Evolutionary conservation across 1,284 basidiomycete genomes (phyloP).

Genomic region (Trichosporon sp.): DNA sequence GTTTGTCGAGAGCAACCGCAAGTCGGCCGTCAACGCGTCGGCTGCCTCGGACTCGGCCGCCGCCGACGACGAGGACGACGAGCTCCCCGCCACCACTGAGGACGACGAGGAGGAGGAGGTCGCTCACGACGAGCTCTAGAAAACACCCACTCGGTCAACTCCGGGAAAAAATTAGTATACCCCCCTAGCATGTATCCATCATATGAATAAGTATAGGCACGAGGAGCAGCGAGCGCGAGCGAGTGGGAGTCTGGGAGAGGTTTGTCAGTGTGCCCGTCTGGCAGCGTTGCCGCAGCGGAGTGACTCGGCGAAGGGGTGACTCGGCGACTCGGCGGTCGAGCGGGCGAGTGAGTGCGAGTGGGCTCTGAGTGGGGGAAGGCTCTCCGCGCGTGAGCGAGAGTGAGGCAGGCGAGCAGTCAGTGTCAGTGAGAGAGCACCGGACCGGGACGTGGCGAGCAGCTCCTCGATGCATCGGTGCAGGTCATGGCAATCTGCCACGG

Average conservation of each 20-base stretch:
- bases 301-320: too few relatives aligned
- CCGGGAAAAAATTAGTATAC: neutral
- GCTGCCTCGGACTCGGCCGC: constrained; percentile 30
- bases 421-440: too few relatives aligned
- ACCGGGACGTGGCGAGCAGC: too few relatives aligned
- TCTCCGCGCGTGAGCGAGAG: too few relatives aligned
- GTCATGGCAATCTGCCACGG: too few relatives aligned
- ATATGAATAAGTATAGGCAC: constrained; percentile 10
- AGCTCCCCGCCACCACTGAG: constrained; percentile 22
- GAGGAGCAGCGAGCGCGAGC: neutral
- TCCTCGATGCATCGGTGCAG: too few relatives aligned
- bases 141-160: neutral
- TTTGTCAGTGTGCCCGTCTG: neutral
- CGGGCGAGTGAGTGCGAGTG: too few relatives aligned
- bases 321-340: too few relatives aligned
- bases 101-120: constrained; percentile 37
- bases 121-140: constrained; percentile 55
- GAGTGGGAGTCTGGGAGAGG: neutral
- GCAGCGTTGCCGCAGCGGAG: too few relatives aligned
- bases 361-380: too few relatives aligned
- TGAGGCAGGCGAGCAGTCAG: too few relatives aligned
- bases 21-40: constrained; percentile 51
- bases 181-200: constrained; percentile 18
- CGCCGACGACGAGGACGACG: constrained; percentile 38
- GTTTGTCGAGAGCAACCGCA: constrained; percentile 80